Evolutionary conservation across 2,329 filamentous ascomycete species (phyloP).

Genomic region (Sporothrix globosa): DNA sequence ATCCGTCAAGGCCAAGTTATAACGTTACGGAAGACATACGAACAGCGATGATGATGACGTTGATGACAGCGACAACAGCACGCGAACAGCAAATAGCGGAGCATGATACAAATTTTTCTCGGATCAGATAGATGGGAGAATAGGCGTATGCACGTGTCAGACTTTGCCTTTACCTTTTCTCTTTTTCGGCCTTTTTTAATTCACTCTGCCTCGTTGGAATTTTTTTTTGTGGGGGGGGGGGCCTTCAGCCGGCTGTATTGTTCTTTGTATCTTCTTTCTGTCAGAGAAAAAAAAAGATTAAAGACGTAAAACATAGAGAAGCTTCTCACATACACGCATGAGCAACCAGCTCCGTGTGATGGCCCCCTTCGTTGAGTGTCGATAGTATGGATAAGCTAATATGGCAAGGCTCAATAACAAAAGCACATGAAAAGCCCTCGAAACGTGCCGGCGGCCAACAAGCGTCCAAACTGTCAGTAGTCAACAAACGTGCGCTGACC

Average conservation of each 20-base stretch:
- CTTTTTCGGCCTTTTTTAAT: background rate
- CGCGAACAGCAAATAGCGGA: background rate
- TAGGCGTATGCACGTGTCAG: background rate
- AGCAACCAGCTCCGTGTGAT: background rate
- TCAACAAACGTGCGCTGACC: slow-evolving; percentile 3
- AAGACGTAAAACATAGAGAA: background rate
- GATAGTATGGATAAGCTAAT: too few species aligned
- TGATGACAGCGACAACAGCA: background rate
- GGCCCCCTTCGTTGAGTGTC: too few species aligned
- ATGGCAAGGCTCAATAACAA: background rate
- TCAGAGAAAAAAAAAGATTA: background rate
- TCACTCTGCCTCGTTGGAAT: background rate
- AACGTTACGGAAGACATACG: background rate
- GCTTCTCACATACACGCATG: too few species aligned
- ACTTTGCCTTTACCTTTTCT: background rate
- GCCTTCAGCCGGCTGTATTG: background rate
- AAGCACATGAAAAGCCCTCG: background rate
- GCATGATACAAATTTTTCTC: background rate
- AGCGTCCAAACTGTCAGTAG: background rate
- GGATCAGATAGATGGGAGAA: background rate
- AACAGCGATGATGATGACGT: background rate
- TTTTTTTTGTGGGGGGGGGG: too few species aligned
- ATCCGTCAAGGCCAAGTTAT: slow-evolving; percentile 43
- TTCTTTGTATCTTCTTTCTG: background rate
- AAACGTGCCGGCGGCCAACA: background rate